phyloP scores from a whole-genome alignment of 2,329 filamentous ascomycete genomes.

The Aspergillus cejpii region DNA sequence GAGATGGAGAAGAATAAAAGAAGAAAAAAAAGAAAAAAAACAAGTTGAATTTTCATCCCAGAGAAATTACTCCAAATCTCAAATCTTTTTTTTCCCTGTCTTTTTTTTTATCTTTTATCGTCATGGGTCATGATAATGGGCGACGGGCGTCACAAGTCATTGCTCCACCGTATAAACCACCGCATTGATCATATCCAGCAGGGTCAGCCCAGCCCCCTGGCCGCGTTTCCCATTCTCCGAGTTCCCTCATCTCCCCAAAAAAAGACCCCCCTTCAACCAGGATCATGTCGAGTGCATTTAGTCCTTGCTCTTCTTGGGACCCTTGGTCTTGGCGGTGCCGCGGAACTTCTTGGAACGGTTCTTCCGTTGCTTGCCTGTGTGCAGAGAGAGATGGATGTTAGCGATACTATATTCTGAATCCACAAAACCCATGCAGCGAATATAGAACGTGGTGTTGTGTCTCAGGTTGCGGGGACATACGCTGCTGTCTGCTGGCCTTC shows the following conservation, averaged over 20 bases:
- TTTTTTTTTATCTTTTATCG: constrained; percentile 7
- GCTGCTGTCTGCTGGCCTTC: constrained; percentile 97
- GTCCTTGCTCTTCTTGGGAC: constrained; percentile 85
- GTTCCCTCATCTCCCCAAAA: constrained; percentile 14
- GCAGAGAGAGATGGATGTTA: neutral
- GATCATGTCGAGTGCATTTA: constrained; percentile 46
- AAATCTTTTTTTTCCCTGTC: constrained; percentile 5
- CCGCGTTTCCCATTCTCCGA: constrained; percentile 5
- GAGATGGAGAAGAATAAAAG: neutral
- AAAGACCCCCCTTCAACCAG: constrained; percentile 25
- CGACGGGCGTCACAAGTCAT: constrained; percentile 5
- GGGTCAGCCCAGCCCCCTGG: constrained; percentile 8
- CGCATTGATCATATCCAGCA: constrained; percentile 15
- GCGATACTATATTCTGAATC: neutral
- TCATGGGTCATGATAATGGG: constrained; percentile 12
- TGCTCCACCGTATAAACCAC: constrained; percentile 2
- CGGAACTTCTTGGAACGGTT: constrained; percentile 99
- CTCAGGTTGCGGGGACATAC: constrained; percentile 56
- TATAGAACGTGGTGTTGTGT: neutral
- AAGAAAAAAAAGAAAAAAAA: constrained; percentile 4
- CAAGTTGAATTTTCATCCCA: constrained; percentile 3
- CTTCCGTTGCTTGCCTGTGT: constrained; percentile 98
- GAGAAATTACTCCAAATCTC: constrained; percentile 3
- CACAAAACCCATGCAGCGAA: neutral
- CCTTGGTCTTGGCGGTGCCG: constrained; percentile 97